These are phyloP conservation scores for Calonectria pseudoturangicola DNA, from an alignment of 2,329 filamentous ascomycete genomes.

Conservation along the genomic window DNA sequence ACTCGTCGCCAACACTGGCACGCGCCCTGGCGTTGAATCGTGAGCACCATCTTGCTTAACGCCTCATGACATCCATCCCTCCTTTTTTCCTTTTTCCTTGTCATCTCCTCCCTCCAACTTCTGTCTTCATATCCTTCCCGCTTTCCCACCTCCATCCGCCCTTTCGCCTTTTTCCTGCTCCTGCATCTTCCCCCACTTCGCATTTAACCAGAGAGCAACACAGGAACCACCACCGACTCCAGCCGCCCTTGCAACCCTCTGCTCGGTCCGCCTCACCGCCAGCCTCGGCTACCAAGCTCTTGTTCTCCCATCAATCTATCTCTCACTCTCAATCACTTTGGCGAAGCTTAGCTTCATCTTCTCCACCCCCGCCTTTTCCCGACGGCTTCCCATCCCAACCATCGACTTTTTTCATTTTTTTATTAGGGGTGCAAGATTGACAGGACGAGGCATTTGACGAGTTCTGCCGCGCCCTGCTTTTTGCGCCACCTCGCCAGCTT, in stretches of 20 bases:
- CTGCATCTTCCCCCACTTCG: neutral
- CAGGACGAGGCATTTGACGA: conserved; percentile 21
- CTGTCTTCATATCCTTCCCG: conserved; percentile 25
- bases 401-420: conserved; percentile 10
- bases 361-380: conserved; percentile 41
- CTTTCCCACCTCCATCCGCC: neutral
- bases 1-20: conserved; percentile 29
- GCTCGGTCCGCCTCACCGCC: conserved; percentile 29
- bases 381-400: conserved; percentile 18
- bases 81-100: conserved; percentile 29
- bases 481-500: conserved; percentile 20
- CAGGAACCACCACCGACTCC: conserved; percentile 25
- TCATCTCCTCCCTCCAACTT: conserved; percentile 15
- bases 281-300: conserved; percentile 9
- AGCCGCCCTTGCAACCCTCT: conserved; percentile 9
- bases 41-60: conserved; percentile 24
- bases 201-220: conserved; percentile 11
- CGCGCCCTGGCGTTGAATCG: conserved; percentile 9
- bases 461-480: conserved; percentile 10
- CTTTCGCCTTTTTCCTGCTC: conserved; percentile 25
- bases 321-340: conserved; percentile 10
- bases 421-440: conserved; percentile 3
- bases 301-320: conserved; percentile 32
- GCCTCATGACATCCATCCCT: conserved; percentile 29
- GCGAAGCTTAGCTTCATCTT: conserved; percentile 34